Base-by-base conservation (phyloP, 345 rosid species). In the Acer yangbiense region DNA sequence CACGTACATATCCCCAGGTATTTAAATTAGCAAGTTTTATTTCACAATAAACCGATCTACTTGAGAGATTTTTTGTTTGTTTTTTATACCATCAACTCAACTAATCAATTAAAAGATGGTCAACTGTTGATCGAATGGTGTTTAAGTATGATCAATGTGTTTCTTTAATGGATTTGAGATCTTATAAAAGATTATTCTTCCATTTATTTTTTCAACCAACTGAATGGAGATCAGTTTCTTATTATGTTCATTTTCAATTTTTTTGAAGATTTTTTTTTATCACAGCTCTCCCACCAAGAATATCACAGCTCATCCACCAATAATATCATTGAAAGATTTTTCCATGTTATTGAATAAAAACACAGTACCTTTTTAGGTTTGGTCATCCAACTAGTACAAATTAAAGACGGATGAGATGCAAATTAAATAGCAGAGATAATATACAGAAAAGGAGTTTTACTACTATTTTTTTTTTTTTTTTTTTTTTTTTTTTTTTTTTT, bases 91-190 rank as follows among this genome's bases (percentile, higher is more conserved):
- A 17, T 63, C 4, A 58, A 58, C 23, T 73, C 58, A 17, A 58
- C 25, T 9, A 23, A 46, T 44, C 18, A 73, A 54, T 60, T 60
- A n/a, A 9, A 62, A 73, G 41, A 73, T 62, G 52, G 23, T 73
- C 66, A 17, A 44, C 9, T 6, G 54, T 39, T 57, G 17, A 54
- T 54, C 6, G 1, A 23, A 29, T 11, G 20, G 16, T 27, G 23
- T 27, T 50, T 50, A 52, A 70, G 32, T 20, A 71, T 54, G 74
- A 54, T 29, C 20, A 17, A 27, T 9, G 9, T 4, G 69, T 73
- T 73, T 9, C 9, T 62, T 73, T 62, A 16, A 61, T 73, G 12
- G 58, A 62, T 62, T 62, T 62, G 25, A 61, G 60, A 25, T 73
- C 58, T 62, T 43, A 60, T 9, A 54, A 54, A 60, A 20, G 25